Percentiles rank a stretch among this genome's conserved stretches.
Conservation (phyloP, 2,329 filamentous ascomycete species). For the Fusarium oligoseptatum region DNA sequence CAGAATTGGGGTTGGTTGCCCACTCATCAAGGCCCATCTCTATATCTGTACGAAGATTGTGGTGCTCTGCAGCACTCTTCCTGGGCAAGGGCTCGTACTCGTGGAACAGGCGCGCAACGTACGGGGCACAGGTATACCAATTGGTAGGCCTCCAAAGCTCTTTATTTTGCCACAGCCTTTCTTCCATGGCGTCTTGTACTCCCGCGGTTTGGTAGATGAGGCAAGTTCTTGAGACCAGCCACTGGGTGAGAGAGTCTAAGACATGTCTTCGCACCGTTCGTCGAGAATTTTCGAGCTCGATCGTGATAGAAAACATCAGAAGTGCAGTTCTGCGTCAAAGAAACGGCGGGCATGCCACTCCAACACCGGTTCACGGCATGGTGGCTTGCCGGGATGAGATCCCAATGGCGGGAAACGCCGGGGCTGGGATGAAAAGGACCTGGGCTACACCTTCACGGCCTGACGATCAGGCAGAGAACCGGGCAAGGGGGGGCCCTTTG, state of each 20-base stretch:
- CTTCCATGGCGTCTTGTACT: slow-evolving; percentile 19
- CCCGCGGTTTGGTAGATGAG: slow-evolving; percentile 9
- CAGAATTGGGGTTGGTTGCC: slow-evolving; percentile 2
- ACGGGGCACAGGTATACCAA: slow-evolving; percentile 29
- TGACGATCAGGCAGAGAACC: slow-evolving; percentile 44
- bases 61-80: slow-evolving; percentile 6
- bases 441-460: slow-evolving; percentile 27
- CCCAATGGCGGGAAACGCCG: slow-evolving; percentile 14
- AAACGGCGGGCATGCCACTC: slow-evolving; percentile 17
- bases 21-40: background rate
- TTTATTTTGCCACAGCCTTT: slow-evolving; percentile 17
- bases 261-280: slow-evolving; percentile 25
- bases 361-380: slow-evolving; percentile 28
- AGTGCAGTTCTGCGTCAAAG: slow-evolving; percentile 17
- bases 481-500: slow-evolving; percentile 13
- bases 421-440: slow-evolving; percentile 16
- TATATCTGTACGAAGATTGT: background rate
- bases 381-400: slow-evolving; percentile 17
- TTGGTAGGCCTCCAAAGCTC: slow-evolving; percentile 30
- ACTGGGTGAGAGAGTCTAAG: slow-evolving; percentile 28
- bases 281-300: slow-evolving; percentile 8
- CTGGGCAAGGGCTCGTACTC: slow-evolving; percentile 26
- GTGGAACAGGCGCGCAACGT: slow-evolving; percentile 34
- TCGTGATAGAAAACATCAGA: background rate
- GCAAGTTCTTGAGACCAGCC: slow-evolving; percentile 4